Evolutionary conservation across 495 filamentous ascomycete species (phyloP), one percentile per base, ranked within the genome.

Genomic region (Penicillium alfredii): DNA sequence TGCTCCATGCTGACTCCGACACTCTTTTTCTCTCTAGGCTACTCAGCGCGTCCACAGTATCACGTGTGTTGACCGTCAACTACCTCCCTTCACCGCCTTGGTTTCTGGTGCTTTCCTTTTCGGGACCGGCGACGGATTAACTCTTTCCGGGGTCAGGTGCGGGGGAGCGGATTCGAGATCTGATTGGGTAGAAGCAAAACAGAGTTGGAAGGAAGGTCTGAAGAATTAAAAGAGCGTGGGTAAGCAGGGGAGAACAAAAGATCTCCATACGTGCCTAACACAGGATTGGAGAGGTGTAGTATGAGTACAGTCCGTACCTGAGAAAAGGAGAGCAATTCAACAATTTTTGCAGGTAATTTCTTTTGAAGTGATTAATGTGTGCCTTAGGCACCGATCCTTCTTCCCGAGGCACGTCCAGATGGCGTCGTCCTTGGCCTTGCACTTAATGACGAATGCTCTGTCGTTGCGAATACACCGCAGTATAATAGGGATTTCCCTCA

Each of bases 1-100:
- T 61, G 66, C 46, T 70, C 66, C 66, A 70, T 70, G 32, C 35
- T 59, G 38, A 28, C 26, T 16, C 24, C 12, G 26, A 33, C 13
- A 24, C 33, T 23, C 33, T 30, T 38, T 43, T 11, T 38, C 17
- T 33, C 24, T 22, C 34, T 31, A 36, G 31, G 21, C 38, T 37
- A 45, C 33, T 30, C 32, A 30, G n/a, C n/a, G 21, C 6, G 17
- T 36, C 15, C 16, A 2, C 15, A 8, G 30, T 26, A 31, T 41
- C 38, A 41, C 31, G 30, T 34, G 30, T 18, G 18, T 33, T 17
- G n/a, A 39, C 15, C n/a, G 8, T 32, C 33, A 15, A 40, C 38
- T 30, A 30, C 38, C 21, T 40, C 14, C 22, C 19, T 0, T 27
- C 18, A 27, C 25, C 25, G 25, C 25, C 34, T 14, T 24, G n/a